A percentile compares a stretch with the other conserved stretches of the same genome.
Conservation (phyloP, 768 basidiomycete genomes). For the Boletus eberwhitei region DNA sequence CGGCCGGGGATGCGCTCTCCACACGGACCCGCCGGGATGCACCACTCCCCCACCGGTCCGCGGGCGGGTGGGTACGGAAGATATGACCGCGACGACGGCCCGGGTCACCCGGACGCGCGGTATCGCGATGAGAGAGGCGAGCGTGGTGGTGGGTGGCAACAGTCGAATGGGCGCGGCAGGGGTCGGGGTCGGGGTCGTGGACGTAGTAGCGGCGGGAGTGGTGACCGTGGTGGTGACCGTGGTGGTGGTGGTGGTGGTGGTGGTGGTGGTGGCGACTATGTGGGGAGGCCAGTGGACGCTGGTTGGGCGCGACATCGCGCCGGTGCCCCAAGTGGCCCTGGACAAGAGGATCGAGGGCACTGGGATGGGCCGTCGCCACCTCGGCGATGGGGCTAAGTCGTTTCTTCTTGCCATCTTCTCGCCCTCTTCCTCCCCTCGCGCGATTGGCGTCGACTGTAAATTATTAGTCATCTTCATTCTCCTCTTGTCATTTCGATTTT, state of each 20-base stretch:
- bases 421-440: not conserved
- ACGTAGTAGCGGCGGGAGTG: constrained; percentile 6
- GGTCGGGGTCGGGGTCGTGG: constrained; percentile 32
- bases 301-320: constrained; percentile 31
- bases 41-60: constrained; percentile 26
- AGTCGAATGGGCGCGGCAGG: constrained; percentile 31
- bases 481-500: not conserved
- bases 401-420: not conserved
- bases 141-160: constrained; percentile 26
- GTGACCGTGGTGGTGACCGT: not conserved
- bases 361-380: constrained; percentile 29
- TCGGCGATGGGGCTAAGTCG: constrained; percentile 24
- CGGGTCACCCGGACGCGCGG: constrained; percentile 14
- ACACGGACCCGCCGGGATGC: constrained; percentile 10
- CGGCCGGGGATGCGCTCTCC: constrained; percentile 25
- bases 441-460: constrained; percentile 16
- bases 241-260: constrained; percentile 9
- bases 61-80: constrained; percentile 28
- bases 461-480: constrained; percentile 25
- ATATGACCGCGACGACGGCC: constrained; percentile 27
- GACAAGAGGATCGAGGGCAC: constrained; percentile 22
- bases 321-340: constrained; percentile 23
- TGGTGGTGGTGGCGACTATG: constrained; percentile 21
- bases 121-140: constrained; percentile 35
- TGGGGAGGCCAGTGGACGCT: constrained; percentile 44